Conservation (phyloP, 768 basidiomycete species). For the Favolaschia claudopus region DNA sequence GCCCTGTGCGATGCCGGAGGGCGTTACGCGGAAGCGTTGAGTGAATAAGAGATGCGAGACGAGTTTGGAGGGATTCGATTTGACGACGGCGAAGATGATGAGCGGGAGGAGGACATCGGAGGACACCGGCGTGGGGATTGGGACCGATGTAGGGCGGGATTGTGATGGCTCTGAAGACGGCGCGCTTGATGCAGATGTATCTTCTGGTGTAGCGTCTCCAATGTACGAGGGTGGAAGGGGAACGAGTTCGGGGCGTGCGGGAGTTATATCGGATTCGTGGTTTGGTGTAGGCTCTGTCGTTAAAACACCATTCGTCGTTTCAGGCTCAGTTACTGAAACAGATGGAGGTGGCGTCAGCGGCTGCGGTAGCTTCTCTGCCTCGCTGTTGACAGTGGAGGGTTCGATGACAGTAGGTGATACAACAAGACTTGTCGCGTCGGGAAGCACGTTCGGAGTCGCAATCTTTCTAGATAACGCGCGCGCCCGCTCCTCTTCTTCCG, state of each 20-base stretch:
- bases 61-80: constrained; percentile 86
- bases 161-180: neutral
- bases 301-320: too few species aligned
- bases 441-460: constrained; percentile 3
- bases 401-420: constrained; percentile 2
- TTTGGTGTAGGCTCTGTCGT: too few species aligned
- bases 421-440: constrained; percentile 10
- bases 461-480: constrained; percentile 33
- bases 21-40: constrained; percentile 57
- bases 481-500: constrained; percentile 57
- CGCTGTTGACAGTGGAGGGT: neutral
- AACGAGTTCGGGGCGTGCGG: constrained; percentile 12
- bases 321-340: constrained; percentile 2
- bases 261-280: neutral
- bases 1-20: constrained; percentile 55
- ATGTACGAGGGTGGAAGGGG: constrained; percentile 22
- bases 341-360: constrained; percentile 22
- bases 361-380: too few species aligned
- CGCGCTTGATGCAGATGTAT: neutral
- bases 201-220: neutral
- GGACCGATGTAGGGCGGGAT: constrained; percentile 26
- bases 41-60: constrained; percentile 74
- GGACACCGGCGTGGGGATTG: constrained; percentile 41
- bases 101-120: constrained; percentile 93
- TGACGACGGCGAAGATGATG: constrained; percentile 94